phyloP scores from a whole-genome alignment of 305 asterid genomes.

The Fraxinus xanthoxyloides region DNA sequence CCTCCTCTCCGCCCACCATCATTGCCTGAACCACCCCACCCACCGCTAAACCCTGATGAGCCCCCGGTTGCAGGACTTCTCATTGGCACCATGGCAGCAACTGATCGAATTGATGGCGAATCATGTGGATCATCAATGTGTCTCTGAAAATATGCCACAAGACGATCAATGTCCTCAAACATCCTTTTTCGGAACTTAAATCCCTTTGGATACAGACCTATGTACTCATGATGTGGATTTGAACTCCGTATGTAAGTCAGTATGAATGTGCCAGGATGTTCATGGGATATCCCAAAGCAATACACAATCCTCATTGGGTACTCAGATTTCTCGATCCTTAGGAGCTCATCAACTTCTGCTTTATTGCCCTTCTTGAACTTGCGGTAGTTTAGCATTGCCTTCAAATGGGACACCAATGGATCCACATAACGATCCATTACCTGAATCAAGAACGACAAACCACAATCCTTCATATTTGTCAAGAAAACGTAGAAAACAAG shows the following conservation, averaged over 20 bases:
- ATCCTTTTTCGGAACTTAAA: slow-evolving; percentile 84
- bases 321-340: slow-evolving; percentile 75
- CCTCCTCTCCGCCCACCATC: slow-evolving; percentile 75
- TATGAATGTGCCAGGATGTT: slow-evolving; percentile 96
- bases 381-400: slow-evolving; percentile 83
- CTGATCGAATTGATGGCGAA: slow-evolving; percentile 72
- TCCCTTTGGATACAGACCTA: slow-evolving; percentile 91
- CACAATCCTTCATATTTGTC: not conserved
- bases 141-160: slow-evolving; percentile 86
- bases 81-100: slow-evolving; percentile 92
- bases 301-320: slow-evolving; percentile 85
- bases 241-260: slow-evolving; percentile 87
- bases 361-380: slow-evolving; percentile 81
- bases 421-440: slow-evolving; percentile 98
- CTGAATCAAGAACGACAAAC: slow-evolving; percentile 38
- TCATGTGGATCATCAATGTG: slow-evolving; percentile 86
- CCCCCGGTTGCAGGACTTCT: slow-evolving; percentile 81
- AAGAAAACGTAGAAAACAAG: not conserved
- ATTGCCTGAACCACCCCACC: slow-evolving; percentile 74
- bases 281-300: slow-evolving; percentile 90
- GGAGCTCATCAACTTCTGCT: slow-evolving; percentile 83
- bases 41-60: slow-evolving; percentile 65
- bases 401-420: slow-evolving; percentile 89
- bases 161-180: slow-evolving; percentile 88
- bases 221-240: slow-evolving; percentile 94